Base-by-base conservation (phyloP, 2,329 filamentous ascomycete species). In the Neonectria magnoliae region DNA sequence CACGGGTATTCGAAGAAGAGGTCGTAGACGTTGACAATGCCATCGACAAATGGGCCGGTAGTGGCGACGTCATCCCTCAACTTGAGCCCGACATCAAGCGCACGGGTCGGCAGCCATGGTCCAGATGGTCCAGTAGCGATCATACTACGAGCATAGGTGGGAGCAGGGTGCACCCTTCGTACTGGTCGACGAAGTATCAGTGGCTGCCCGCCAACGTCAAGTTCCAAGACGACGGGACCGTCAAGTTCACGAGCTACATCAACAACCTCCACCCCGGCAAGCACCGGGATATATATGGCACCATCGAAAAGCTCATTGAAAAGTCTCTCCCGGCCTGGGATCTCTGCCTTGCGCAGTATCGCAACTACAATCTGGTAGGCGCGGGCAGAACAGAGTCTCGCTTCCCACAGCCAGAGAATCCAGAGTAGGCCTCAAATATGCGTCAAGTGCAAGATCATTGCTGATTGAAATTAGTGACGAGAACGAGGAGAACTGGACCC, bases 271-370 rank as follows among this genome's bases (percentile, higher is more conserved):
- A 85, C 58, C 82, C 83, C 1, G 18, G n/a, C 6, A 71, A 73
- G 44, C 61, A 76, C 7, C 4, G 4, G 0, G 64, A 71, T 0
- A 68, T 82, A 0, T 83, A 83, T 51, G 3, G n/a, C 0, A 69
- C 77, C 0, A 67, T 83, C 2, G 81, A 82, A 57, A 62, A 76
- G 31, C 69, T 82, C 2, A 70, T 82, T 5, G 71, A 76, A 2
- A 70, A 66, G 8, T 68, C 79, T 0, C 65, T 85, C 4, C 79
- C 81, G 0, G 75, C 81, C 0, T 85, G 82, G 81, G 77, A 84
- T 61, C 83, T 87, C 71, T 83, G 83, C 78, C 75, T 85, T 5
- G 81, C 82, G 3, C 72, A 75, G 4, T 78, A 83, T 56, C 68
- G 79, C n/a, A 64, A 76, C n/a, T 69, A 81, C 8, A 60, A 66